These are phyloP conservation scores for Torulaspora franciscae DNA, from an alignment of 805 yeast species.

Conservation along the genomic window DNA sequence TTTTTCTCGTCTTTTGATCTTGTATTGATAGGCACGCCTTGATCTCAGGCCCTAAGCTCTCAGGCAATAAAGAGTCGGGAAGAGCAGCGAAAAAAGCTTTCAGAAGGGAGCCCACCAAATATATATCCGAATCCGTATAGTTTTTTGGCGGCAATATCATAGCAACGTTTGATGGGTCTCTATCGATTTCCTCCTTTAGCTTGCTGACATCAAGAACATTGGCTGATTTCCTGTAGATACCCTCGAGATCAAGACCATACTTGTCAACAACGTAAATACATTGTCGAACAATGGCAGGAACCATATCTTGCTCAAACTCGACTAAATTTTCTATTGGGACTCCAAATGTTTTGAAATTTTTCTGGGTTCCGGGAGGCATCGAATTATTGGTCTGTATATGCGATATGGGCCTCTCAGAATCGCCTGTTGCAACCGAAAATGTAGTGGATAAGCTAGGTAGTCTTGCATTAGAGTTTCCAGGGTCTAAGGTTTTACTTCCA, in stretches of 20 bases:
- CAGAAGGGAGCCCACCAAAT: slow-evolving; percentile 79
- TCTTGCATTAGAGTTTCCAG: slow-evolving; percentile 25
- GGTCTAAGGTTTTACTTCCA: slow-evolving; percentile 27
- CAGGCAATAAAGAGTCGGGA: slow-evolving; percentile 52
- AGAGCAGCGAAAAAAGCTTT: slow-evolving; percentile 78
- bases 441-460: slow-evolving; percentile 30
- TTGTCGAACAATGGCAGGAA: slow-evolving; percentile 83
- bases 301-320: slow-evolving; percentile 81
- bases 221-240: slow-evolving; percentile 84
- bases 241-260: slow-evolving; percentile 81
- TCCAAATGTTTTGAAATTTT: slow-evolving; percentile 62
- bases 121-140: slow-evolving; percentile 73
- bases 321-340: slow-evolving; percentile 73
- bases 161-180: slow-evolving; percentile 63
- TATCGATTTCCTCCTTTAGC: slow-evolving; percentile 64
- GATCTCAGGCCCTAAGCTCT: slow-evolving; percentile 27
- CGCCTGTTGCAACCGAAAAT: slow-evolving; percentile 19
- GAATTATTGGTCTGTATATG: slow-evolving; percentile 31
- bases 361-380: slow-evolving; percentile 38
- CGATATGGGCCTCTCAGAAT: slow-evolving; percentile 32
- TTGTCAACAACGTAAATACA: slow-evolving; percentile 83
- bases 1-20: slow-evolving; percentile 58
- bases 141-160: slow-evolving; percentile 51
- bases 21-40: slow-evolving; percentile 61
- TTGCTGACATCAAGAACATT: slow-evolving; percentile 69